phyloP scores from a whole-genome alignment of 768 basidiomycete genomes.

The Lactifluus rugatus region DNA sequence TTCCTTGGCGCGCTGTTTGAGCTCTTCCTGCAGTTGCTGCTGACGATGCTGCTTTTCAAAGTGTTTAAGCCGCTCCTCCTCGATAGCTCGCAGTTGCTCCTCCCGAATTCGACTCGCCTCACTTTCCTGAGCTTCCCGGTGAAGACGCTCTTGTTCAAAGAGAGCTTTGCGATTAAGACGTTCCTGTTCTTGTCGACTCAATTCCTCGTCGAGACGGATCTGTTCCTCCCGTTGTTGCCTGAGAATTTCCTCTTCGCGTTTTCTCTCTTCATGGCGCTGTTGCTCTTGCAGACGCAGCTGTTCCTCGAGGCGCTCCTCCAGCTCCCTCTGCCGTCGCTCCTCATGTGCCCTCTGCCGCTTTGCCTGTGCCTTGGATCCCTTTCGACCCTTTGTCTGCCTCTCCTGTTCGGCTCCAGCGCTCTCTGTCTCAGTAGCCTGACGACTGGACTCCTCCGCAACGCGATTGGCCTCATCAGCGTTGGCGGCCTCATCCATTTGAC shows the following conservation, averaged over 20 bases:
- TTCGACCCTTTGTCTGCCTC: conserved; percentile 4
- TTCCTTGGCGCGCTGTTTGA: conserved; percentile 27
- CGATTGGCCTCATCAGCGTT: not conserved
- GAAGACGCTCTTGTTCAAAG: conserved; percentile 5
- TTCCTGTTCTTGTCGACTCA: conserved; percentile 14
- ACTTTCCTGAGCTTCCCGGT: not conserved
- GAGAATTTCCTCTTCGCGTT: conserved; percentile 12
- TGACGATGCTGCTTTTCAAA: conserved; percentile 30
- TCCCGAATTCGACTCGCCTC: conserved; percentile 10
- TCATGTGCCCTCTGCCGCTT: conserved; percentile 18
- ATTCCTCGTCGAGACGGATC: conserved; percentile 14
- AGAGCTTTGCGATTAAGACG: conserved; percentile 5
- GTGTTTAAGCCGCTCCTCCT: conserved; percentile 19
- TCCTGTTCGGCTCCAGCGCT: conserved; percentile 1
- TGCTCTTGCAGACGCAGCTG: conserved; percentile 18
- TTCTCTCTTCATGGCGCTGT: conserved; percentile 26
- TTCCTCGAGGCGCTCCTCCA: not conserved
- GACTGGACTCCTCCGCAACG: not conserved
- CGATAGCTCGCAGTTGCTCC: conserved; percentile 8
- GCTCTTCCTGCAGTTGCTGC: conserved; percentile 20
- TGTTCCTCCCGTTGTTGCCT: conserved; percentile 13
- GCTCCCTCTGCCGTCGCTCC: conserved; percentile 11
- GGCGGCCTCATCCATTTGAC: conserved; percentile 5
- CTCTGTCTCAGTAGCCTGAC: not conserved
- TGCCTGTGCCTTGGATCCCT: conserved; percentile 10